A percentile compares a stretch with the other conserved stretches of the same genome.
These are phyloP conservation scores for Auriculariales sp. DNA, from an alignment of 768 basidiomycete genomes.

Conservation along the genomic window DNA sequence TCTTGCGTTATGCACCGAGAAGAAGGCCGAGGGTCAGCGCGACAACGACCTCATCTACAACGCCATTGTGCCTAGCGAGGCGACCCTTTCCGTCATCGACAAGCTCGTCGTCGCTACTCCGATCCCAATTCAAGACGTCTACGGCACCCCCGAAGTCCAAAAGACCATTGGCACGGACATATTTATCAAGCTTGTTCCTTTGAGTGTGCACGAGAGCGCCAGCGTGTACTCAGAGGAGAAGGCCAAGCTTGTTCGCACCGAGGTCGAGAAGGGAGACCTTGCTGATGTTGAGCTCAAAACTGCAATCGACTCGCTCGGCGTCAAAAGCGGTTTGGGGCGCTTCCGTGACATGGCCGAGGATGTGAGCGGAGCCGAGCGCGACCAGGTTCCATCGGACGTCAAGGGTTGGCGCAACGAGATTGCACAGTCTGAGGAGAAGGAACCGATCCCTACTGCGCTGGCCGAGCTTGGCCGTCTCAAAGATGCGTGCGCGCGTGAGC, in stretches of 20 bases:
- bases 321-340: slow-evolving; percentile 53
- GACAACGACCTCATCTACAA: slow-evolving; percentile 99
- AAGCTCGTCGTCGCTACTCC: slow-evolving; percentile 70
- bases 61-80: slow-evolving; percentile 65
- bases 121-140: slow-evolving; percentile 89
- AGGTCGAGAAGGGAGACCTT: slow-evolving; percentile 76
- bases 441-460: slow-evolving; percentile 51
- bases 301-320: slow-evolving; percentile 65
- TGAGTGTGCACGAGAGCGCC: slow-evolving; percentile 91
- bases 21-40: slow-evolving; percentile 56
- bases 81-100: slow-evolving; percentile 69
- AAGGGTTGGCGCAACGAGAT: slow-evolving; percentile 67
- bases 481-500: slow-evolving; percentile 36
- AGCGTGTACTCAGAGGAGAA: slow-evolving; percentile 98
- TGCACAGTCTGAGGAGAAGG: slow-evolving; percentile 46
- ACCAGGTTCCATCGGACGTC: slow-evolving; percentile 46
- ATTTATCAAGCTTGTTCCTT: slow-evolving; percentile 73
- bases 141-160: slow-evolving; percentile 79
- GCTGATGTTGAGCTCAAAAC: slow-evolving; percentile 71
- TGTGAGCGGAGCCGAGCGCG: slow-evolving; percentile 43
- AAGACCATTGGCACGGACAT: slow-evolving; percentile 88
- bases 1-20: slow-evolving; percentile 59
- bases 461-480: slow-evolving; percentile 44
- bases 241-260: slow-evolving; percentile 80
- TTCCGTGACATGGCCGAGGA: slow-evolving; percentile 62